Evolutionary conservation across 2,329 filamentous ascomycete species (phyloP).

Genomic region (Magnaporthiopsis rhizophila): DNA sequence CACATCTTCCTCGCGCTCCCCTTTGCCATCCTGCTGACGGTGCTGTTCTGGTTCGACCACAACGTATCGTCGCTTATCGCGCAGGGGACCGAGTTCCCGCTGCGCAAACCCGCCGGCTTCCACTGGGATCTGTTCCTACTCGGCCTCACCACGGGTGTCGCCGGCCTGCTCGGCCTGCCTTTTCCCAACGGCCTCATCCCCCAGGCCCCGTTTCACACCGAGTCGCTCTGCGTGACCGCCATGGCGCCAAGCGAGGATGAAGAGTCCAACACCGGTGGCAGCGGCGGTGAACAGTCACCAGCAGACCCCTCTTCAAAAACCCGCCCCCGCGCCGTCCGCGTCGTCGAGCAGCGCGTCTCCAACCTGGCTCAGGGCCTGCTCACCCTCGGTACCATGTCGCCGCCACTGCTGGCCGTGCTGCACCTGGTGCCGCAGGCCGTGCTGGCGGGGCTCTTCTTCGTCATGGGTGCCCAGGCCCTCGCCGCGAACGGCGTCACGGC

Average conservation of each 20-base stretch:
- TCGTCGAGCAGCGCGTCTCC: conserved; percentile 72
- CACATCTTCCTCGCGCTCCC: conserved; percentile 82
- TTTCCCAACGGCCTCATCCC: conserved; percentile 75
- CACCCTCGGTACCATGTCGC: conserved; percentile 71
- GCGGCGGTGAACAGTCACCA: conserved; percentile 33
- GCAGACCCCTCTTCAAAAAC: conserved; percentile 34
- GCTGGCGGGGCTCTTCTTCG: conserved; percentile 73
- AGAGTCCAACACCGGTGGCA: conserved; percentile 24
- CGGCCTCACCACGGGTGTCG: conserved; percentile 67
- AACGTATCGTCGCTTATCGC: conserved; percentile 80
- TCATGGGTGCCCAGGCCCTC: conserved; percentile 76
- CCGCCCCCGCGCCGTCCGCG: conserved; percentile 46
- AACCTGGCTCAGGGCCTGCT: conserved; percentile 72
- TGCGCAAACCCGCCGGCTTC: conserved; percentile 73
- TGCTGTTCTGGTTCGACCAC: conserved; percentile 86
- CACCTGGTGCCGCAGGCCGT: conserved; percentile 74
- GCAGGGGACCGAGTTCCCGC: conserved; percentile 74
- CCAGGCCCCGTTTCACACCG: conserved; percentile 75
- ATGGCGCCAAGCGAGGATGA: conserved; percentile 42
- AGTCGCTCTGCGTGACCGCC: conserved; percentile 65
- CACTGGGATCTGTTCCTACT: conserved; percentile 82
- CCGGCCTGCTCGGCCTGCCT: conserved; percentile 68
- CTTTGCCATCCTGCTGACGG: conserved; percentile 73
- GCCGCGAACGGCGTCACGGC: conserved; percentile 68
- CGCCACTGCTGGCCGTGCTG: conserved; percentile 64